Conservation (phyloP, 2,329 filamentous ascomycete genomes). For the Emmonsiellopsis sp. region DNA sequence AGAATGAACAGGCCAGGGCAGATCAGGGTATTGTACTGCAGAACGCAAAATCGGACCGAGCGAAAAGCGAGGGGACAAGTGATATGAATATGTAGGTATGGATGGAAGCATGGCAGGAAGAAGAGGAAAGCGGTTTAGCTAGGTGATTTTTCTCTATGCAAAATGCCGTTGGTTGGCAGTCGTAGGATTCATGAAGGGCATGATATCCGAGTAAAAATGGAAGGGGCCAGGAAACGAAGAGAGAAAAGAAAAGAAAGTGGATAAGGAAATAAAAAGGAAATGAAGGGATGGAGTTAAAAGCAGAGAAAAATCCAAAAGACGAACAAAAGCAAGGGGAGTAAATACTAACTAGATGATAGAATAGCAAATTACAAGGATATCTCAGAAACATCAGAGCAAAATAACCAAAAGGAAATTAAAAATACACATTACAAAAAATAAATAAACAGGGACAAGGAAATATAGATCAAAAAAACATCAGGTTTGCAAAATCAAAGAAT, state of each 20-base stretch:
- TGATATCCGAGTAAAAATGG: neutral
- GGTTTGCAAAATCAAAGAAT: neutral
- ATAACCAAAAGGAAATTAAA: constrained; percentile 2
- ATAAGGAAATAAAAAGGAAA: neutral
- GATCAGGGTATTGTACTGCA: no score
- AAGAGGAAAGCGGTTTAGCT: neutral
- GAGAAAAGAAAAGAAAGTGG: constrained; percentile 3
- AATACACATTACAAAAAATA: constrained; percentile 1
- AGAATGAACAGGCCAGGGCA: no score
- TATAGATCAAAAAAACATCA: neutral
- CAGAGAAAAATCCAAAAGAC: neutral
- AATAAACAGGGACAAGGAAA: neutral
- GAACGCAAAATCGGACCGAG: no score
- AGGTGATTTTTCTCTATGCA: neutral
- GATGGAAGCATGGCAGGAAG: no score
- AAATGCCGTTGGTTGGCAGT: neutral
- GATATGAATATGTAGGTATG: no score
- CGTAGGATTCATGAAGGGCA: neutral
- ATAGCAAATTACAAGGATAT: neutral
- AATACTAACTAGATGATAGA: neutral
- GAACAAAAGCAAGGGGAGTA: neutral
- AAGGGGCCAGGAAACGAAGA: neutral
- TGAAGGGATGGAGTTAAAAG: neutral
- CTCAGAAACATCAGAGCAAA: neutral
- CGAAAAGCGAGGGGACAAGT: no score